Conservation (phyloP, 495 filamentous ascomycete species). For the Chaetomium cochliodes region DNA sequence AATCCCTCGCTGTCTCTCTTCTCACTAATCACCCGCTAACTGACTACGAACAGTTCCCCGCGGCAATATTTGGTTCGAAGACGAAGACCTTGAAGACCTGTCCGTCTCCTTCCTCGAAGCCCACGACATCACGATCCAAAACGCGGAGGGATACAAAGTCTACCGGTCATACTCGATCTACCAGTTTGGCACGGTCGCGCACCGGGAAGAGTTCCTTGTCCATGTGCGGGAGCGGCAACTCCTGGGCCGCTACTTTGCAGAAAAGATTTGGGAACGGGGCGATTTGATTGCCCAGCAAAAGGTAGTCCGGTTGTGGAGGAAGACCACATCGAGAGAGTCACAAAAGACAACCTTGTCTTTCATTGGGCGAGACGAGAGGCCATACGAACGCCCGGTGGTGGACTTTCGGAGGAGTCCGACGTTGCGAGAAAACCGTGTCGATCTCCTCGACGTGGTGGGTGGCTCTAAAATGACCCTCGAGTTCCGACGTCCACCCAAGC, state of each 20-base stretch:
- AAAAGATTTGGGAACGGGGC: conserved; percentile 7
- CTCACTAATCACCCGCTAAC: background rate
- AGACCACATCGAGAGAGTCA: background rate
- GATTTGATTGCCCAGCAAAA: conserved; percentile 8
- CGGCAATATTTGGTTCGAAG: conserved; percentile 7
- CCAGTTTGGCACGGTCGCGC: background rate
- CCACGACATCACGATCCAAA: conserved; percentile 5
- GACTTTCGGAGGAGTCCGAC: conserved; percentile 4
- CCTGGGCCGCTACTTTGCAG: conserved; percentile 8
- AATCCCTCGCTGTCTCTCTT: background rate
- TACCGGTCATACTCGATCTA: background rate
- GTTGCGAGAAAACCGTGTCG: background rate
- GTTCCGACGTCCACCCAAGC: background rate
- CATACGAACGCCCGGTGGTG: background rate
- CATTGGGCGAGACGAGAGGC: conserved; percentile 7
- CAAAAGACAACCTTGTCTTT: conserved; percentile 8
- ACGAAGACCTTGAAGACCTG: conserved; percentile 3
- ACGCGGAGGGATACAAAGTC: conserved; percentile 3
- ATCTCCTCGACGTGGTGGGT: background rate
- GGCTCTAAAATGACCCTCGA: background rate
- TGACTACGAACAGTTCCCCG: background rate
- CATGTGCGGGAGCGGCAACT: conserved; percentile 2
- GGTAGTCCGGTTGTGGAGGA: conserved; percentile 5
- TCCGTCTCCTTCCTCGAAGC: conserved; percentile 2
- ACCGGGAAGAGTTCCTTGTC: background rate